A percentile compares a stretch with the other conserved stretches of the same genome.
Evolutionary conservation across 257 asterid species (phyloP).

Genomic region (Parsonsia alboflavescens): DNA sequence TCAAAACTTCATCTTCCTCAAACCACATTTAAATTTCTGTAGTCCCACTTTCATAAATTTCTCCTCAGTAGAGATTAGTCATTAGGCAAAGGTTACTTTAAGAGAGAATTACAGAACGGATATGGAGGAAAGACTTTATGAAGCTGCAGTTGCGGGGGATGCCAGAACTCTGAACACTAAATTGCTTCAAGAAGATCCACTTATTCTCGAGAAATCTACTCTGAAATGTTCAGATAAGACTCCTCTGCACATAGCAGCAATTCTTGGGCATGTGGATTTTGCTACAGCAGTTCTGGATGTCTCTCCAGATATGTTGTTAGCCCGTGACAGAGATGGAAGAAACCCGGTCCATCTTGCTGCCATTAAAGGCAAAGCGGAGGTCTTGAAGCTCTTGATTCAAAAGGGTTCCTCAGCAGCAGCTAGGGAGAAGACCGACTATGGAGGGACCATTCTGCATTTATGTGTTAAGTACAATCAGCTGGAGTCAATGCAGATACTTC

Average conservation of each 20-base stretch:
- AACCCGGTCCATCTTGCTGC: constrained; percentile 40
- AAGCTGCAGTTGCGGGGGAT: not conserved
- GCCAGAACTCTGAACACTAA: not conserved
- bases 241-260: constrained; percentile 41
- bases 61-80: no score
- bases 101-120: constrained; percentile 8
- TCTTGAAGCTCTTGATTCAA: constrained; percentile 23
- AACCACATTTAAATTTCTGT: no score
- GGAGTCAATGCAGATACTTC: constrained; percentile 30
- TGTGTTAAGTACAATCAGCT: constrained; percentile 26
- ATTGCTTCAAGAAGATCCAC: not conserved
- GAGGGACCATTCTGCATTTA: constrained; percentile 30
- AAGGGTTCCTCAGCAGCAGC: constrained; percentile 27
- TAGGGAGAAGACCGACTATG: constrained; percentile 8
- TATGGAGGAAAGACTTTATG: constrained; percentile 13
- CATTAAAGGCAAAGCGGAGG: constrained; percentile 27
- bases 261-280: constrained; percentile 24
- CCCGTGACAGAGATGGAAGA: constrained; percentile 23
- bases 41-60: no score
- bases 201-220: not conserved
- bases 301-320: constrained; percentile 18
- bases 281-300: constrained; percentile 16
- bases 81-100: no score
- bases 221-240: constrained; percentile 12
- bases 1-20: no score